These are phyloP conservation scores for Globisporangium cystogenes DNA, from an alignment of 352 stramenopile species.

Conservation along the genomic window DNA sequence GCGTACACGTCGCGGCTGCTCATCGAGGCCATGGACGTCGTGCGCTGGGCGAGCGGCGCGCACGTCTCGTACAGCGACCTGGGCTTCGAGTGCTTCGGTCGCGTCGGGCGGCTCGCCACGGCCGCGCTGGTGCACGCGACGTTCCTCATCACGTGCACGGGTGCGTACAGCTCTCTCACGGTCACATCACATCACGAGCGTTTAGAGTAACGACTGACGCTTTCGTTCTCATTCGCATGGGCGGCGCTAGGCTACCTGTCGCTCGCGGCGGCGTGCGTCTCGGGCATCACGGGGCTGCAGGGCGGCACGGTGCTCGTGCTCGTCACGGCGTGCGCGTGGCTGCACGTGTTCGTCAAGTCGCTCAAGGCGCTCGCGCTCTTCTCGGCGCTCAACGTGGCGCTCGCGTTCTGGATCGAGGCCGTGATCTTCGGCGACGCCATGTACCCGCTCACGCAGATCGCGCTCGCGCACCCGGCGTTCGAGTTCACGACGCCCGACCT, in stretches of 20 bases:
- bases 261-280: slow-evolving; percentile 49
- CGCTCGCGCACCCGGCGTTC: slow-evolving; percentile 50
- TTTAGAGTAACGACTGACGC: too few relatives aligned
- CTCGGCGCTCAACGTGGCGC: slow-evolving; percentile 69
- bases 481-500: slow-evolving; percentile 65
- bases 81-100: slow-evolving; percentile 59
- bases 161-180: too few relatives aligned
- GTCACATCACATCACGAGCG: too few relatives aligned
- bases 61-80: slow-evolving; percentile 69
- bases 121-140: slow-evolving; percentile 42
- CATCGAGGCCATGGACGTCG: slow-evolving; percentile 58
- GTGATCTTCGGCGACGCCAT: slow-evolving; percentile 81
- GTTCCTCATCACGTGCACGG: slow-evolving; percentile 56
- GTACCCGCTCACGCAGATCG: slow-evolving; percentile 78
- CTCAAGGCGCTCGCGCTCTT: slow-evolving; percentile 49
- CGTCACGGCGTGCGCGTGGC: slow-evolving; percentile 45
- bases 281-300: slow-evolving; percentile 49
- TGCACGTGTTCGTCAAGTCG: slow-evolving; percentile 63
- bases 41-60: slow-evolving; percentile 59
- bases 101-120: slow-evolving; percentile 31
- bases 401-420: slow-evolving; percentile 75
- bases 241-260: slow-evolving; percentile 36
- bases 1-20: slow-evolving; percentile 65
- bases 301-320: slow-evolving; percentile 52
- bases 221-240: too few relatives aligned